These are phyloP conservation scores for Penicillium flavigenum DNA, from an alignment of 495 filamentous ascomycete species.

Conservation along the genomic window DNA sequence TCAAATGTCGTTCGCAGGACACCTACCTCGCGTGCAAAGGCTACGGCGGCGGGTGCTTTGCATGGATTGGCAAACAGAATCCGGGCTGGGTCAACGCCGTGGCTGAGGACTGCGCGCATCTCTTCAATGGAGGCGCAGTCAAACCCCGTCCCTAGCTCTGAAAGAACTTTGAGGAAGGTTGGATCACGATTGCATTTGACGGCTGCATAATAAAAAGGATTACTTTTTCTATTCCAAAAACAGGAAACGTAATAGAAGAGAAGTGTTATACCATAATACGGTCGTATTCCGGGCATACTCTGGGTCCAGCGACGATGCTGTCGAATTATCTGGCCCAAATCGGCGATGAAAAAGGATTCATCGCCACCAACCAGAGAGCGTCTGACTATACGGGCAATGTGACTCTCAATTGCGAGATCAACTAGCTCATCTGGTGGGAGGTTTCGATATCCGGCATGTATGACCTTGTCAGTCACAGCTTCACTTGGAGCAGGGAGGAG, in stretches of 20 bases:
- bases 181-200: constrained; percentile 41
- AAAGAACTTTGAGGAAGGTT: constrained; percentile 26
- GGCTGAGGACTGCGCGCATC: constrained; percentile 25
- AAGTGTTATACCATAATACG: constrained; percentile 24
- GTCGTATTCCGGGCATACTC: constrained; percentile 20
- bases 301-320: constrained; percentile 16
- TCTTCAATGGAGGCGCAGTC: constrained; percentile 39
- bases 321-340: constrained; percentile 22
- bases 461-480: not conserved
- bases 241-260: not conserved
- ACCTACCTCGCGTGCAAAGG: constrained; percentile 22
- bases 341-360: constrained; percentile 31
- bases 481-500: constrained; percentile 4
- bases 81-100: constrained; percentile 30
- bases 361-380: constrained; percentile 14
- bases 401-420: constrained; percentile 21
- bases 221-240: not conserved
- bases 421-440: constrained; percentile 9
- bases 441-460: constrained; percentile 6
- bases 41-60: constrained; percentile 26
- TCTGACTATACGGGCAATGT: constrained; percentile 11
- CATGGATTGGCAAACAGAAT: constrained; percentile 40
- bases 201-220: constrained; percentile 16
- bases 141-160: constrained; percentile 28
- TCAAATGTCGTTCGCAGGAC: constrained; percentile 35